phyloP scores from a whole-genome alignment of 1,284 basidiomycete genomes.

The Cryptococcus amylolentus region DNA sequence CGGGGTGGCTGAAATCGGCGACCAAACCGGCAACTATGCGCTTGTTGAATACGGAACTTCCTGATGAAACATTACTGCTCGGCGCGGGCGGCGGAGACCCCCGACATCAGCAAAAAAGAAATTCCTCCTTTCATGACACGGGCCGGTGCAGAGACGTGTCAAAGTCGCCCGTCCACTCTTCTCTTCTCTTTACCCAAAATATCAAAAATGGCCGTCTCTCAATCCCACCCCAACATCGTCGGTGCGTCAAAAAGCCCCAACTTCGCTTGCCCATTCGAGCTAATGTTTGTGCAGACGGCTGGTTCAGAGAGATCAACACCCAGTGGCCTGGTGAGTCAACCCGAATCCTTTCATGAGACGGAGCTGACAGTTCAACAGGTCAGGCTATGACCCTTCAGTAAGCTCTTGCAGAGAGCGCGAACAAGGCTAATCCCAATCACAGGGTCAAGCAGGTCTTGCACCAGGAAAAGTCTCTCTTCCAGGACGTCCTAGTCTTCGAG shows the following conservation, averaged over 20 bases:
- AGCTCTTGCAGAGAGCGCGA: constrained; percentile 12
- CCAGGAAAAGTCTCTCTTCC: constrained; percentile 82
- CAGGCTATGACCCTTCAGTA: constrained; percentile 87
- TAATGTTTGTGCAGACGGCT: constrained; percentile 65
- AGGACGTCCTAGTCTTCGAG: constrained; percentile 95
- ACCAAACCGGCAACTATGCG: too few relatives aligned
- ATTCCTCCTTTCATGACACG: too few relatives aligned
- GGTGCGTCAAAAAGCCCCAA: constrained; percentile 2
- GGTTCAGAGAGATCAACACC: constrained; percentile 94
- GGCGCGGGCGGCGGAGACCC: too few relatives aligned
- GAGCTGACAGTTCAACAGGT: constrained; percentile 44
- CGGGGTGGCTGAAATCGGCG: too few relatives aligned
- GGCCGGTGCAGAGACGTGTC: neutral
- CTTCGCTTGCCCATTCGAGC: neutral
- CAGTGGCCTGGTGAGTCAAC: constrained; percentile 79
- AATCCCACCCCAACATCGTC: constrained; percentile 17
- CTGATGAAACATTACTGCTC: too few relatives aligned
- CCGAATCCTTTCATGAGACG: constrained; percentile 14
- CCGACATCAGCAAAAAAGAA: too few relatives aligned
- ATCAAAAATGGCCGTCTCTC: constrained; percentile 14
- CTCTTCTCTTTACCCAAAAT: neutral
- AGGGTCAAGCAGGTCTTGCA: constrained; percentile 91
- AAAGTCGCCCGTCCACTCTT: neutral
- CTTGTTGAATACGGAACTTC: too few relatives aligned
- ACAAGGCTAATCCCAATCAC: constrained; percentile 8